Percentiles rank a stretch among this genome's conserved stretches.
phyloP scores from a whole-genome alignment of 257 asterid genomes.

The Asclepias syriaca region DNA sequence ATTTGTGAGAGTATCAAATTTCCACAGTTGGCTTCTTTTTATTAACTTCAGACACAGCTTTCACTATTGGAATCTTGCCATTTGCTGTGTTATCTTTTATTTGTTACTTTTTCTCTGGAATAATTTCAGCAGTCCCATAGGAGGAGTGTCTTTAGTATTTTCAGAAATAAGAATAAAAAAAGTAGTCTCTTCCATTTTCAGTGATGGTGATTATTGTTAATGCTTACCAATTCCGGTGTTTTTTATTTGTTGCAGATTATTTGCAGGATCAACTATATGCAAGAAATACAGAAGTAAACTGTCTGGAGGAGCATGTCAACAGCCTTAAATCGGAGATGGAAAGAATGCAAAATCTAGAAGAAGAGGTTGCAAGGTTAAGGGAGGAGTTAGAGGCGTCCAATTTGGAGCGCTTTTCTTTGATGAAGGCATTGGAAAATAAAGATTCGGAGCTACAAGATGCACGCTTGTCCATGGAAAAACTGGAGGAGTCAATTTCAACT shows the following conservation, averaged over 20 bases:
- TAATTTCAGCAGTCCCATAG: not conserved
- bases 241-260: constrained; percentile 54
- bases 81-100: not conserved
- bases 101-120: not conserved
- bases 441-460: constrained; percentile 40
- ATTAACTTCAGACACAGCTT: not conserved
- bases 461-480: constrained; percentile 37
- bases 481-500: constrained; percentile 71
- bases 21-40: not conserved
- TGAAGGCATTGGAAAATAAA: constrained; percentile 53
- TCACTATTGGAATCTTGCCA: not conserved
- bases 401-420: constrained; percentile 39
- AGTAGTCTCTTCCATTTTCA: constrained; percentile 8
- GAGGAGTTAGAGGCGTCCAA: constrained; percentile 46
- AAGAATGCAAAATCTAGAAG: constrained; percentile 38
- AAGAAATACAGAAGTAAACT: constrained; percentile 48
- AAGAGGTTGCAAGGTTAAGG: constrained; percentile 46
- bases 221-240: constrained; percentile 21
- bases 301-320: constrained; percentile 43
- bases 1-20: not conserved
- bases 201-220: not conserved
- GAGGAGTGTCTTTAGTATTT: constrained; percentile 1
- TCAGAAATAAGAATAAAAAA: not conserved
- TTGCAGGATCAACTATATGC: constrained; percentile 81
- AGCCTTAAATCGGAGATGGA: constrained; percentile 48